Evolutionary conservation across 116 monocot genomes (phyloP).

Genomic region (Papilionanthe hybrid): DNA sequence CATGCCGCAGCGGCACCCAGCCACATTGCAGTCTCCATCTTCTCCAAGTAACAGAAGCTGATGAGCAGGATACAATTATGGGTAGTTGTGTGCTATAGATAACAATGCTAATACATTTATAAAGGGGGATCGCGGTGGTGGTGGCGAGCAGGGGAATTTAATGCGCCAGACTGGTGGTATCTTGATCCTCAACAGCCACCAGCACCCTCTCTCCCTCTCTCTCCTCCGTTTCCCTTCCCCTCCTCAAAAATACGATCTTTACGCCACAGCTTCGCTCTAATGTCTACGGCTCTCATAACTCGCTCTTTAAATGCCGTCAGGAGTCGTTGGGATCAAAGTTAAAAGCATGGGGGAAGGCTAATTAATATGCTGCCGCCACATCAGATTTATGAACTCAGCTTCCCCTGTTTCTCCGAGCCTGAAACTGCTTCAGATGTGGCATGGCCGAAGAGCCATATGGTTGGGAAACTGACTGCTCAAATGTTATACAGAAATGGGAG

Average conservation of each 20-base stretch:
- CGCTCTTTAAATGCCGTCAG: constrained; percentile 6
- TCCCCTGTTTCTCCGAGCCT: background rate
- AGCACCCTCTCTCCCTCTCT: background rate
- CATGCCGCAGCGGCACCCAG: constrained; percentile 1
- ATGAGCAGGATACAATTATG: background rate
- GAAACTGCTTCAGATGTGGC: background rate
- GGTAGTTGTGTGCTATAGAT: background rate
- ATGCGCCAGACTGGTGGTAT: constrained; percentile 12
- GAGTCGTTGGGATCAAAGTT: constrained; percentile 1
- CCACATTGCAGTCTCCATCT: constrained; percentile 13
- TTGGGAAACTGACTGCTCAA: too few relatives aligned
- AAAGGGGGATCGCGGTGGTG: background rate
- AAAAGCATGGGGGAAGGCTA: background rate
- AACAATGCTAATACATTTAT: background rate
- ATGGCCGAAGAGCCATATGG: background rate
- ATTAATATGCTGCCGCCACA: background rate
- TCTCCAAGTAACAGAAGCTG: background rate
- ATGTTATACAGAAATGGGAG: background rate
- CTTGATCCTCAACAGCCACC: constrained; percentile 7
- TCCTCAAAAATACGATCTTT: background rate
- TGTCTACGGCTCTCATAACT: background rate
- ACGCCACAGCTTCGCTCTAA: background rate
- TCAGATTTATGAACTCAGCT: background rate
- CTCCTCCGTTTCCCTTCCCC: background rate
- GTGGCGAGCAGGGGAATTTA: constrained; percentile 5